Percentiles rank a stretch among this genome's conserved stretches.
Evolutionary conservation across 169 alveolate genomes (phyloP).

Genomic region (Eimeria sp.): DNA sequence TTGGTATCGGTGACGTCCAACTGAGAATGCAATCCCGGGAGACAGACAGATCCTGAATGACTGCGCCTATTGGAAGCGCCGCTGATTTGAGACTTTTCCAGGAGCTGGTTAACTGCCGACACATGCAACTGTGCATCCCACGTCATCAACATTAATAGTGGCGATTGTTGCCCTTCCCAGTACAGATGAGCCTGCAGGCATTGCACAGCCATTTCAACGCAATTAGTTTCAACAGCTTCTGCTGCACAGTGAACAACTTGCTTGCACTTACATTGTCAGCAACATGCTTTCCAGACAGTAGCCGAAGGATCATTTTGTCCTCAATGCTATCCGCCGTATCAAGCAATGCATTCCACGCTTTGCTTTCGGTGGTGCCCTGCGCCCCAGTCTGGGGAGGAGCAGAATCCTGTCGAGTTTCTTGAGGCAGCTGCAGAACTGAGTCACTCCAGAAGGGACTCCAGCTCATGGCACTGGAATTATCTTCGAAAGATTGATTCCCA

Average conservation of each 20-base stretch:
- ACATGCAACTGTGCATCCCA: slow-evolving; percentile 36
- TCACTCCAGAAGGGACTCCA: slow-evolving; percentile 52
- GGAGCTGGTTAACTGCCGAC: slow-evolving; percentile 27
- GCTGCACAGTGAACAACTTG: not conserved
- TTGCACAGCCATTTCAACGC: not conserved
- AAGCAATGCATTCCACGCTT: slow-evolving; percentile 60
- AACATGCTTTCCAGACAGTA: slow-evolving; percentile 51
- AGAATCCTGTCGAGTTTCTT: not conserved
- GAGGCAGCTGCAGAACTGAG: slow-evolving; percentile 30
- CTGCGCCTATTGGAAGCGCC: slow-evolving; percentile 7
- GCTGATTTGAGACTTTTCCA: not conserved
- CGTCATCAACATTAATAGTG: slow-evolving; percentile 37
- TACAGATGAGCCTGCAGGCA: slow-evolving; percentile 36
- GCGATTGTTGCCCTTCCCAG: slow-evolving; percentile 59
- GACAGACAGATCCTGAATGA: not conserved
- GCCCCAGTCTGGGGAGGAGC: not conserved
- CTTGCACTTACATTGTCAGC: slow-evolving; percentile 25
- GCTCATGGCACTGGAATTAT: not conserved
- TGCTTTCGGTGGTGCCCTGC: not conserved
- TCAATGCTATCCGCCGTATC: slow-evolving; percentile 59
- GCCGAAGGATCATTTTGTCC: slow-evolving; percentile 42
- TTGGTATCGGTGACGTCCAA: not conserved
- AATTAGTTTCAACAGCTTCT: not conserved
- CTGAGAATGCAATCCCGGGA: not conserved
- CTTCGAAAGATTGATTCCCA: not conserved